Base-by-base conservation (phyloP, 2,329 filamentous ascomycete genomes). In the Pseudovirgaria hyperparasitica region DNA sequence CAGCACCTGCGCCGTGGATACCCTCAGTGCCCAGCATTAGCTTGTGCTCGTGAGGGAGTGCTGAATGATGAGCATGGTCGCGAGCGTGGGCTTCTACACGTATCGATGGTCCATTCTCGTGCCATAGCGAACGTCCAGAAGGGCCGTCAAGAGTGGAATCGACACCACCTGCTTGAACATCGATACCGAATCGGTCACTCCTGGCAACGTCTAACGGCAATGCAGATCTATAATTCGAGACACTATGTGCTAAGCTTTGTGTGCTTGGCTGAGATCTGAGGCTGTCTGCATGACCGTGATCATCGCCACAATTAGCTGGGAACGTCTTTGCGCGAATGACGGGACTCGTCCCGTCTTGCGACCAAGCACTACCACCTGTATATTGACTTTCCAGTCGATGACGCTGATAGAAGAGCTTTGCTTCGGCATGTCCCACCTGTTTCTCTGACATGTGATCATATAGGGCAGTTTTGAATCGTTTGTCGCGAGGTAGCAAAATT, bases 361-460 rank as follows among this genome's bases (percentile, higher is more conserved):
- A 50, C 22, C 41, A 35, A 22, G 44, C 33, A 25, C 36, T 56
- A 43, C 37, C 50, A 46, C 45, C 55, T 34, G 41, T 57, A 45
- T 46, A 46, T 36, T 62, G 46, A 21, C 57, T 63, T 35, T 77
- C 78, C 31, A 76, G 62, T 53, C 85, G 81, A 54, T 82, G 85
- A 39, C 82, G 70, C 58, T 94, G 87, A 54, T 93, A 98, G 60
- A 96, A 92, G 36, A 94, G 69, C 55, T 93, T 96, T 33, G 87
- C 82, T 51, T 98, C 90, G 15, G 82, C 77, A 53, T 93, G 85
- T 46, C 79, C 92, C 74, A 93, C 80, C 46, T 87, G 82, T 45
- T 90, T 92, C 56, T 98, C 90, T 28, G 82, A 81, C 27, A 87
- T 78, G 45, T 87, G 84, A 54, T 94, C 86, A 58, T 92, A 94